phyloP scores from a whole-genome alignment of 140 eudicot species.

The Bidens hawaiensis region DNA sequence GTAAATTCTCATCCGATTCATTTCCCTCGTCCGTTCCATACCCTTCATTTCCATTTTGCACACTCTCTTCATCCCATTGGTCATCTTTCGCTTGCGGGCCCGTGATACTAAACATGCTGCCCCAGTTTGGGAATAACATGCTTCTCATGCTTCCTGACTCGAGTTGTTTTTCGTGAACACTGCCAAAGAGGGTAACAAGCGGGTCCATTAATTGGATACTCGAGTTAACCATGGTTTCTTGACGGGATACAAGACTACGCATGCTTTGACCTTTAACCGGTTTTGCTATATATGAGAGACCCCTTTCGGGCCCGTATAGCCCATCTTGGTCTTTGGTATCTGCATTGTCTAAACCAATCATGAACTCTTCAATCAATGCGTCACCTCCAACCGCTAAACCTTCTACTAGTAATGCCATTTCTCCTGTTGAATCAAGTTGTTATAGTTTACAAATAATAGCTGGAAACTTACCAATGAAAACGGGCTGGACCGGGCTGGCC shows the following conservation, averaged over 20 bases:
- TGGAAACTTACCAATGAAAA: too few relatives aligned
- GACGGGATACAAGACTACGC: conserved; percentile 56
- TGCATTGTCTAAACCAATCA: conserved; percentile 66
- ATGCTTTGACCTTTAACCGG: conserved; percentile 84
- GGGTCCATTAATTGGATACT: conserved; percentile 61
- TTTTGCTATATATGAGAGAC: conserved; percentile 85
- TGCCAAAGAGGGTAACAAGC: conserved; percentile 75
- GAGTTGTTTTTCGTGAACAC: conserved; percentile 71
- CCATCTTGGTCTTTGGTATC: conserved; percentile 66
- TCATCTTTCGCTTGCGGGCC: conserved; percentile 46
- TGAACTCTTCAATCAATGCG: conserved; percentile 70
- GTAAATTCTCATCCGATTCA: conserved; percentile 56
- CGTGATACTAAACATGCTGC: conserved; percentile 94
- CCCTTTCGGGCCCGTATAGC: conserved; percentile 93
- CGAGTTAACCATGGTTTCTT: conserved; percentile 63
- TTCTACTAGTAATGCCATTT: conserved; percentile 87
- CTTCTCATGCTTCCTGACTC: conserved; percentile 71
- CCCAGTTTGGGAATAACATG: conserved; percentile 61
- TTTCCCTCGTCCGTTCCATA: conserved; percentile 55
- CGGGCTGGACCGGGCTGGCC: too few relatives aligned
- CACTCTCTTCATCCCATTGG: conserved; percentile 76
- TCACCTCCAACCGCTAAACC: conserved; percentile 85
- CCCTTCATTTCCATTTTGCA: conserved; percentile 37
- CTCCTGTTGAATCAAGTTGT: too few relatives aligned
- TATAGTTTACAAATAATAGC: too few relatives aligned